Conservation (phyloP, 495 filamentous ascomycete genomes). For the Xylaria curta region DNA sequence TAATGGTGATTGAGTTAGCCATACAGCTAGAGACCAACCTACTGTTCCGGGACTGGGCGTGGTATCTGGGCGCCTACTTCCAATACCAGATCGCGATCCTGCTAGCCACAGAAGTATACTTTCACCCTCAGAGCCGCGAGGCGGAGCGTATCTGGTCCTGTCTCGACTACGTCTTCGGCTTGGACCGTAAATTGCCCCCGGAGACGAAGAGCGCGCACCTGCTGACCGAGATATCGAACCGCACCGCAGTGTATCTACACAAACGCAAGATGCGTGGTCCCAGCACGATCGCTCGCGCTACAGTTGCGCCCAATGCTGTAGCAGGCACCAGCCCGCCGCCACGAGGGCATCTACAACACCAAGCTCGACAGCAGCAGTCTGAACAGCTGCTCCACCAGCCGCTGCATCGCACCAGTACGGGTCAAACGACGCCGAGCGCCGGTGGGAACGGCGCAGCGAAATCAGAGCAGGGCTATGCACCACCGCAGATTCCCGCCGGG, state of each 20-base stretch:
- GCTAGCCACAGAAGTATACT: conserved; percentile 61
- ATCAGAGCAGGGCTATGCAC: conserved; percentile 11
- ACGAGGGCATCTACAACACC: conserved; percentile 25
- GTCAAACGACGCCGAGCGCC: not conserved
- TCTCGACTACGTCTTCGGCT: conserved; percentile 72
- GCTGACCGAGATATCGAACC: conserved; percentile 48
- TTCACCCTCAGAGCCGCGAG: conserved; percentile 59
- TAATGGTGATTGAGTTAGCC: conserved; percentile 63
- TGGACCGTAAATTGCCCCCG: conserved; percentile 55
- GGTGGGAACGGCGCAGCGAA: not conserved
- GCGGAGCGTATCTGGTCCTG: conserved; percentile 71
- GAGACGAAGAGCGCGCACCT: conserved; percentile 49
- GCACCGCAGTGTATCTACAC: conserved; percentile 48
- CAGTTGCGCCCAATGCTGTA: conserved; percentile 47
- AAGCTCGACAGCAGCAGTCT: conserved; percentile 28
- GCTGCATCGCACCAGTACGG: not conserved
- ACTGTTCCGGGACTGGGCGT: conserved; percentile 58
- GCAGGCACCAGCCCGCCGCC: conserved; percentile 37
- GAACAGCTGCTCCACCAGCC: conserved; percentile 4
- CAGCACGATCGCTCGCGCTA: conserved; percentile 42
- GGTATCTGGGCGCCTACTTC: conserved; percentile 63
- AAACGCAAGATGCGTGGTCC: conserved; percentile 57
- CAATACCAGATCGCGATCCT: conserved; percentile 63
- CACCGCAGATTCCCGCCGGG: not conserved
- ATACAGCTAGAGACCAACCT: conserved; percentile 64